phyloP scores from a whole-genome alignment of 331 rosid genomes.

The Acacia pycnantha region DNA sequence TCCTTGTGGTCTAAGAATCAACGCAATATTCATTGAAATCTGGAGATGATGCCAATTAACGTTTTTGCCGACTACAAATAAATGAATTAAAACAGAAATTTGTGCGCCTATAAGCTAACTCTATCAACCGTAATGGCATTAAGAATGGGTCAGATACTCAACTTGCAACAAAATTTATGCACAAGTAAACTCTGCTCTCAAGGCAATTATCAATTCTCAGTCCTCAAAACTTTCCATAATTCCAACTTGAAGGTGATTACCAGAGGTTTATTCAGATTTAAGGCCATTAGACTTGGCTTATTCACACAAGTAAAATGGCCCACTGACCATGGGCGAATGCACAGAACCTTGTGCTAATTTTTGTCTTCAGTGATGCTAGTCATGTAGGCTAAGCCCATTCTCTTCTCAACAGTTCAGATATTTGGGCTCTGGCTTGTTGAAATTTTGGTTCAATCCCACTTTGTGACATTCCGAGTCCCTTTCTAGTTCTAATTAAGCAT shows the following conservation, averaged over 20 bases:
- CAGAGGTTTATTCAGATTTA: background rate
- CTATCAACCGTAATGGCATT: background rate
- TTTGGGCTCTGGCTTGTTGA: background rate
- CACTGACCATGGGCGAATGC: background rate
- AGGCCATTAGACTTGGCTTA: background rate
- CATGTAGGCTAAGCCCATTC: background rate
- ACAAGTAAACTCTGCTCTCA: background rate
- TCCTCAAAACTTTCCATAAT: constrained; percentile 7
- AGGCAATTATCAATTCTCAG: background rate
- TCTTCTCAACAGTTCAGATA: background rate
- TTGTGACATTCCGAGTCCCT: too few species aligned
- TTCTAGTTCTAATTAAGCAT: background rate
- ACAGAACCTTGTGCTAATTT: background rate
- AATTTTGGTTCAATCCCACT: background rate
- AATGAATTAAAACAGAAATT: background rate
- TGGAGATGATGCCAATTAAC: background rate
- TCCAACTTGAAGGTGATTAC: constrained; percentile 9
- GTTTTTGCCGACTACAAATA: background rate
- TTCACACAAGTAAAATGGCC: background rate
- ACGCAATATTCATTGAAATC: background rate
- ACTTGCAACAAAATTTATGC: background rate
- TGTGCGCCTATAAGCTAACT: background rate
- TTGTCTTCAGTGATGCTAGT: background rate
- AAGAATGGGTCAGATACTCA: background rate
- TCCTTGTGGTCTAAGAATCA: background rate